Percentiles rank a stretch among this genome's conserved stretches.
Conservation (phyloP, 176 grass and related monocot genomes). For the Oryza australiensis region DNA sequence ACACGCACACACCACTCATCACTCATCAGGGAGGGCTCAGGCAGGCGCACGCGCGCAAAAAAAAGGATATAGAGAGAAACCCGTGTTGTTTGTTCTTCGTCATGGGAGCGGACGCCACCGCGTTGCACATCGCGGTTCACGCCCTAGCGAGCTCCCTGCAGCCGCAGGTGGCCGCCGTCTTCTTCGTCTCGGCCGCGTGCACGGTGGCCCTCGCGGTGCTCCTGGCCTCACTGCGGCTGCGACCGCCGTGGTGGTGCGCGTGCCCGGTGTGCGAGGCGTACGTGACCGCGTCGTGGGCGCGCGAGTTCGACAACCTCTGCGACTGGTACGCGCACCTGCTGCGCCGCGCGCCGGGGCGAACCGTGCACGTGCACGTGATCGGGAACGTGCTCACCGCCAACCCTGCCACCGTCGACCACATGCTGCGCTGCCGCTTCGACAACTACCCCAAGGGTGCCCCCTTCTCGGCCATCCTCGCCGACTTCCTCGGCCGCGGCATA, state of each 20-base stretch:
- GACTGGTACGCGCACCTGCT: slow-evolving; percentile 95
- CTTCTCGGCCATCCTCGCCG: slow-evolving; percentile 76
- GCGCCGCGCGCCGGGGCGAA: slow-evolving; percentile 54
- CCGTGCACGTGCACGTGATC: slow-evolving; percentile 84
- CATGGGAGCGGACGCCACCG: slow-evolving; percentile 35
- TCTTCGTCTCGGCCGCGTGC: slow-evolving; percentile 45
- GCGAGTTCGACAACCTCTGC: slow-evolving; percentile 72
- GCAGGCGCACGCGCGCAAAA: slow-evolving; percentile 27
- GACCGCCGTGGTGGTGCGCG: slow-evolving; percentile 70
- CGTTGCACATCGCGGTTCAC: slow-evolving; percentile 32
- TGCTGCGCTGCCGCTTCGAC: slow-evolving; percentile 62
- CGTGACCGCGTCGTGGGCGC: slow-evolving; percentile 75
- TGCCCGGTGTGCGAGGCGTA: slow-evolving; percentile 68
- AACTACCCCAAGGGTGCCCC: slow-evolving; percentile 83
- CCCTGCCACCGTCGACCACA: slow-evolving; percentile 69
- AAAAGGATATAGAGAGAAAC: slow-evolving; percentile 4
- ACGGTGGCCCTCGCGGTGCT: slow-evolving; percentile 46
- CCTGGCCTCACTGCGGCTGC: slow-evolving; percentile 36
- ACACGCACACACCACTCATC: neutral
- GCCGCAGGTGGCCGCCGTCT: slow-evolving; percentile 39
- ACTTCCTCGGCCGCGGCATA: slow-evolving; percentile 81
- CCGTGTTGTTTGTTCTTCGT: neutral
- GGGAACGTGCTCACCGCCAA: slow-evolving; percentile 69
- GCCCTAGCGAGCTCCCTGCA: slow-evolving; percentile 45
- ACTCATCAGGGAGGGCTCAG: neutral